Base-by-base conservation (phyloP, 1,284 basidiomycete genomes). In the Fomitopsis schrenkii region DNA sequence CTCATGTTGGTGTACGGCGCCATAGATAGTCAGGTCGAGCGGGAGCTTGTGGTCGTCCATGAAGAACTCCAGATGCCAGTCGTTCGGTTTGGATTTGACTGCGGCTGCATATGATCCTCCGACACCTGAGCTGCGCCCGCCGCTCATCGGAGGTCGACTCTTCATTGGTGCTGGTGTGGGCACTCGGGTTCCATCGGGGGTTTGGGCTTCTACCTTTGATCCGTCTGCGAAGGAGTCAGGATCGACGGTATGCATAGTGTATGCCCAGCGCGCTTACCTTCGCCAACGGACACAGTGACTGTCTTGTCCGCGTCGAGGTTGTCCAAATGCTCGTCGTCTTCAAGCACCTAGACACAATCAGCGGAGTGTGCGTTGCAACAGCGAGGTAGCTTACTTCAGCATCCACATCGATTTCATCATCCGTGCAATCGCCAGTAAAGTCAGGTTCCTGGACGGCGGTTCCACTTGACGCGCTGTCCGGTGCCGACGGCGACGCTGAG, bases 41-140 rank as follows among this genome's bases (percentile, higher is more conserved):
- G 90, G 88, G 28, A 99, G 77, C 15, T 85, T 77, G 62, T 93
- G 86, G 61, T 93, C 94, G 68, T 94, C 93, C 83, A 98, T 90
- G 19, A 86, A 90, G 74, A 99, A 99, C 73, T 96, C 92, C 54
- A 99, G 84, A 73, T 99, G 96, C 94, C 95, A 99, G 70, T 99
- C 96, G 26, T 84, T 86, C 0, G 95, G 94, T 70, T 94, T 93
- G 1, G 94, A 80, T 77, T 97, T 98, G 64, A 98, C 80, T 4
- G 95, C 96, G 1, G 95, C 90, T 19, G 97, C 95, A 73, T 99
- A 99, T 1, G 97, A 98, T 0, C 83, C 77, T 66, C 81, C 82
- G 26, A 80, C 79, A 4, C 80, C 75, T 12, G 83, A 75, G 56
- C 72, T 71, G 58, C 68, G 80, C 48, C 75, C 70, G 3, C 74